Conservation (phyloP, 257 asterid genomes). For the Solanum bukasovii region DNA sequence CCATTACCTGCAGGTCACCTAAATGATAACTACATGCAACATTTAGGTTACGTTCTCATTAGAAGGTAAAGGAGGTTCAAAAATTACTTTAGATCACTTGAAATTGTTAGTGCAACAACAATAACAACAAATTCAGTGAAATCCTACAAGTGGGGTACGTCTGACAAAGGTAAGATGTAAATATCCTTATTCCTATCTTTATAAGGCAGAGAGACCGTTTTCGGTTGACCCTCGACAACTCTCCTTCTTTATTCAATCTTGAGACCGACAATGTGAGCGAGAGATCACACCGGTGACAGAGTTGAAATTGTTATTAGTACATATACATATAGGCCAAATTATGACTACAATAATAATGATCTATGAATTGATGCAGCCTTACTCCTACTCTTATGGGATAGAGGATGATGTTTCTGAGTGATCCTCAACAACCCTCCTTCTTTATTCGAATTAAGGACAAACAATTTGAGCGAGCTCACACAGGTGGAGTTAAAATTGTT, state of each 20-base stretch:
- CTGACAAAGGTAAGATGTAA: neutral
- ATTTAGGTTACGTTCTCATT: neutral
- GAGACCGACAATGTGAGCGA: neutral
- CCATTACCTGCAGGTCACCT: neutral
- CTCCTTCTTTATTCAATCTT: neutral
- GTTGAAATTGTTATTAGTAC: neutral
- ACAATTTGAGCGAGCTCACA: neutral
- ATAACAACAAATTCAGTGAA: neutral
- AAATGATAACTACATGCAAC: neutral
- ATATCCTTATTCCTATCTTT: neutral
- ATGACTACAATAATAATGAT: neutral
- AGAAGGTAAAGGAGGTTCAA: neutral
- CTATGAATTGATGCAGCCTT: neutral
- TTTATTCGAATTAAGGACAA: neutral
- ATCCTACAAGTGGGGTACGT: neutral
- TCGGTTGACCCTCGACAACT: neutral
- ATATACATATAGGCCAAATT: neutral
- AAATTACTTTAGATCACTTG: neutral
- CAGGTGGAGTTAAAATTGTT: neutral
- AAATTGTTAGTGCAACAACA: neutral
- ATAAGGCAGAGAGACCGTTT: neutral
- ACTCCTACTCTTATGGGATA: neutral
- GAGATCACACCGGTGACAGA: rapidly evolving
- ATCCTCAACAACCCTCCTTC: neutral
- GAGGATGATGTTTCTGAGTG: no score